Base-by-base conservation (phyloP, 1,284 basidiomycete genomes). In the Fistulinella cinereoalba region DNA sequence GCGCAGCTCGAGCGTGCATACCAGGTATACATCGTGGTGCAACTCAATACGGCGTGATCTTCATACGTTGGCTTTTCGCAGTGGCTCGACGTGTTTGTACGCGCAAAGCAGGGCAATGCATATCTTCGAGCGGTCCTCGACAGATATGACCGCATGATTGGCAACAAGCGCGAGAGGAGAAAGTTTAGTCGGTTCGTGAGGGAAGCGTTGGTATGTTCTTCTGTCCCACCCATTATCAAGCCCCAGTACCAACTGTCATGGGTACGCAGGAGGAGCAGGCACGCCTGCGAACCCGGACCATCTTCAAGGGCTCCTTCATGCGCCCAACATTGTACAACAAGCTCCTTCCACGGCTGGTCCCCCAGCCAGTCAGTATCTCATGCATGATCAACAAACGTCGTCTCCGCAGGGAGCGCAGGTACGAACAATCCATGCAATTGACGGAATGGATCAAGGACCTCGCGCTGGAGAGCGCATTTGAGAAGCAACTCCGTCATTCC, bases 281-380 rank as follows among this genome's bases (percentile, higher is more conserved):
- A n/a, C 67, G 69, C 33, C 65, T 83, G 41, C 71, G 69, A 29
- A 74, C 70, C 25, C 74, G 80, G 1, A 80, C 85, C 4, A 80
- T 83, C 31, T 65, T 89, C 44, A 90, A 86, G 1, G 87, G 88
- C 4, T 75, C 72, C 5, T 77, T 80, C 58, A 60, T 90, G 22
- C 79, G 79, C 10, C 76, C 88, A 0, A 75, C 83, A 0, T 42
- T 77, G 7, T 80, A 69, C 65, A 81, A 89, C 60, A 72, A 67
- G 0, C 85, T 88, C 0, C 73, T 94, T 7, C 90, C 90, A 0
- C 78, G 88, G 0, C 67, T 94, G 55, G 81, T 77, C 46, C 88
- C 88, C 0, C 90, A 94, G 53, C 92, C 92, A 0, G 52, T 67
- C 3, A 70, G 75, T 13, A 75, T 92, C 33, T 75, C 78, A 0